These are phyloP conservation scores for Gastrolobium villosum DNA, from an alignment of 306 rosid species.

Conservation along the genomic window DNA sequence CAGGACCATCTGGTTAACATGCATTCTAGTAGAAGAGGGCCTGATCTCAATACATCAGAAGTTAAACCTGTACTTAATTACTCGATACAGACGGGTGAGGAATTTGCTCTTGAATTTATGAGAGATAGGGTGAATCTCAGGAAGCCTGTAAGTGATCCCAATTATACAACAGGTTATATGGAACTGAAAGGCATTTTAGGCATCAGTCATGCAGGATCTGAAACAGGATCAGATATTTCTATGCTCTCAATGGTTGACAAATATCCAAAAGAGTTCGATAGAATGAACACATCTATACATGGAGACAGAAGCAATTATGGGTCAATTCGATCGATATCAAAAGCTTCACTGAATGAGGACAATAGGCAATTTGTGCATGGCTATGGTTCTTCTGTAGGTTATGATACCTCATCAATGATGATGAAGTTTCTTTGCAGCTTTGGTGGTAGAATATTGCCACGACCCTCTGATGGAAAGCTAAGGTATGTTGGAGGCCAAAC, in stretches of 20 bases:
- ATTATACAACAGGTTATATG: constrained; percentile 59
- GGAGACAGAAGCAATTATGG: constrained; percentile 65
- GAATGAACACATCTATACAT: constrained; percentile 53
- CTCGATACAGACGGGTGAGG: constrained; percentile 93
- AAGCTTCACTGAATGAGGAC: constrained; percentile 56
- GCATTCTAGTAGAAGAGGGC: constrained; percentile 55
- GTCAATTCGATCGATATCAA: constrained; percentile 63
- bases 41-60: constrained; percentile 57
- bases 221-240: constrained; percentile 75
- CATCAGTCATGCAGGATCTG: constrained; percentile 70
- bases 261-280: constrained; percentile 62
- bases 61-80: constrained; percentile 79
- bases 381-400: constrained; percentile 66
- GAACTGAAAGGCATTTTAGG: constrained; percentile 77
- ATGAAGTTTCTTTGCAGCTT: constrained; percentile 89
- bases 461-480: constrained; percentile 85
- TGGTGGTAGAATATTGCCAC: constrained; percentile 87
- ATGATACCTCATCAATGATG: constrained; percentile 59
- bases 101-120: constrained; percentile 85
- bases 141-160: constrained; percentile 71
- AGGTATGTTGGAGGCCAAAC: constrained; percentile 95
- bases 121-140: constrained; percentile 79
- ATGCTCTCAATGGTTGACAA: constrained; percentile 62
- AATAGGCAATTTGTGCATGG: constrained; percentile 61
- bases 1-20: constrained; percentile 56